phyloP scores from a whole-genome alignment of 106 monocot genomes.

The Dioscorea zingiberensis region DNA sequence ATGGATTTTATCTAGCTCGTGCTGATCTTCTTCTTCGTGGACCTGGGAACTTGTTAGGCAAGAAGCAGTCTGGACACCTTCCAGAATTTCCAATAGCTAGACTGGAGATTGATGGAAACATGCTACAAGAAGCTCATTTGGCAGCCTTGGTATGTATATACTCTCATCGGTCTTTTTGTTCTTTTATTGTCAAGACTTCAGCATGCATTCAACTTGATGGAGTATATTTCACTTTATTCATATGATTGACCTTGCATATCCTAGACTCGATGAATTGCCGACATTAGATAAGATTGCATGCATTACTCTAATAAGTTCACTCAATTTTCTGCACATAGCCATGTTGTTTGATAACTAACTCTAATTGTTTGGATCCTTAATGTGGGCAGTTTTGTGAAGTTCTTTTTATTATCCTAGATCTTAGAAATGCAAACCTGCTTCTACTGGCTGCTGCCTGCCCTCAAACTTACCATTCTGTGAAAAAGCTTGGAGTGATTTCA shows the following conservation, averaged over 20 bases:
- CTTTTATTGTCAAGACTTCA: not conserved
- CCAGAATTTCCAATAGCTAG: constrained; percentile 96
- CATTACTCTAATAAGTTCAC: no score
- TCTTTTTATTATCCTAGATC: no score
- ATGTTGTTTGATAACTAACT: no score
- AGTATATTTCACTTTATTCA: not conserved
- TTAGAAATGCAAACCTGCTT: no score
- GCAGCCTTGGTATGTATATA: constrained; percentile 75
- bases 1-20: constrained; percentile 90
- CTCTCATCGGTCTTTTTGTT: not conserved
- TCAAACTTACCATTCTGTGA: no score
- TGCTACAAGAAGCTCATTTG: constrained; percentile 88
- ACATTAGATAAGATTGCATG: no score
- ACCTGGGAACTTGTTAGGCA: constrained; percentile 91
- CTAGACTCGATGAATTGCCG: no score
- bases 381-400: no score
- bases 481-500: no score
- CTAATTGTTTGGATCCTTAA: no score
- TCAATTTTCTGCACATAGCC: no score
- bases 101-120: constrained; percentile 88
- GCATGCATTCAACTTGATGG: not conserved
- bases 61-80: constrained; percentile 96
- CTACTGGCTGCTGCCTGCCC: no score
- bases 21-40: constrained; percentile 87
- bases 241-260: not conserved